Conservation (phyloP, 495 filamentous ascomycete genomes). For the Aspergillus mulundensis region DNA sequence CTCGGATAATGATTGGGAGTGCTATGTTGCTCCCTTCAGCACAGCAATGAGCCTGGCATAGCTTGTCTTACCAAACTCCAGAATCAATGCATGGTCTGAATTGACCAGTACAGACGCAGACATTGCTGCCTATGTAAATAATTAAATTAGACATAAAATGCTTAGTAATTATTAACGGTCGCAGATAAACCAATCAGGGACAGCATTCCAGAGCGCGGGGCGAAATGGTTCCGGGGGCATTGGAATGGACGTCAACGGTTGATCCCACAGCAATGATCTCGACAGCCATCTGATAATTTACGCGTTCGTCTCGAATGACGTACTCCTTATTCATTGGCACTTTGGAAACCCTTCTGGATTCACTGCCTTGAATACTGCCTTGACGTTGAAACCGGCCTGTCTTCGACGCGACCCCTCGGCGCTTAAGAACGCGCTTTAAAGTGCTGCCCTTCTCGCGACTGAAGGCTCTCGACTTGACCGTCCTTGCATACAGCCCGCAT, state of each 20-base stretch:
- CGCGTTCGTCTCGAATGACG: conserved; percentile 3
- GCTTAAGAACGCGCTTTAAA: conserved; percentile 2
- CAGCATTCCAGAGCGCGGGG: neutral
- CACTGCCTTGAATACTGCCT: neutral
- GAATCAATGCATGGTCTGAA: neutral
- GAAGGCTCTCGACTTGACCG: neutral
- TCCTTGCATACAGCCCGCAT: neutral
- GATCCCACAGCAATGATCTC: neutral
- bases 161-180: neutral
- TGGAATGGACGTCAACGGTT: neutral
- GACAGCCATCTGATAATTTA: neutral
- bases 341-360: neutral
- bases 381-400: neutral
- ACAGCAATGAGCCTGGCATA: conserved; percentile 41
- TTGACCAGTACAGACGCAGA: neutral
- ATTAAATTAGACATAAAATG: too few species aligned
- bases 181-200: neutral
- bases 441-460: neutral
- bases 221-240: neutral
- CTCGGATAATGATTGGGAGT: conserved; percentile 39
- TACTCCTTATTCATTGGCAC: neutral
- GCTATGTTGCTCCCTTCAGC: conserved; percentile 40
- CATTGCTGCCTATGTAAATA: too few species aligned
- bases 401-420: neutral
- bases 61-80: conserved; percentile 4